Conservation (phyloP, 108 stramenopile species). For the Fistulifera pelliculosa region DNA sequence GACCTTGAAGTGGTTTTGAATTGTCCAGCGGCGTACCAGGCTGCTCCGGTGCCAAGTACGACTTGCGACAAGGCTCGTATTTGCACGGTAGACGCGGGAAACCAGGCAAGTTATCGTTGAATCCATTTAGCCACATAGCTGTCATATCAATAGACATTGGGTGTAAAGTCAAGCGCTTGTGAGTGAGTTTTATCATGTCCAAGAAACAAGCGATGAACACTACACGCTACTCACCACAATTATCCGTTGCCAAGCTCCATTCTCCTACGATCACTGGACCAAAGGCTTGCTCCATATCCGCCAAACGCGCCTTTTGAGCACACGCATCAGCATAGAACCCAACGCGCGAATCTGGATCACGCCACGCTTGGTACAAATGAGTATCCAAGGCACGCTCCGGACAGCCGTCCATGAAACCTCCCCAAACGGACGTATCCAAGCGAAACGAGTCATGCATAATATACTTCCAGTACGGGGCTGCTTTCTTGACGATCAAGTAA, state of each 20-base stretch:
- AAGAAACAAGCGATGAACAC: background rate
- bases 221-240: constrained; percentile 26
- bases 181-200: background rate
- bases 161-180: background rate
- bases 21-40: constrained; percentile 84
- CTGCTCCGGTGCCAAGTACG: constrained; percentile 82
- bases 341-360: constrained; percentile 63
- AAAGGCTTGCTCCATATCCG: constrained; percentile 70
- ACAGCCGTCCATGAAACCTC: constrained; percentile 81
- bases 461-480: constrained; percentile 89
- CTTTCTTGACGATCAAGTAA: constrained; percentile 77
- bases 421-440: constrained; percentile 81
- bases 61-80: constrained; percentile 66
- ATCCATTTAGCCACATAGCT: constrained; percentile 93
- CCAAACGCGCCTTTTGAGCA: constrained; percentile 55
- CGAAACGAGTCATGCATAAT: constrained; percentile 93
- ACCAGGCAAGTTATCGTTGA: constrained; percentile 83
- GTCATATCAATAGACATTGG: too few species aligned
- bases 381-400: constrained; percentile 31
- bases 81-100: constrained; percentile 78
- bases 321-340: constrained; percentile 78
- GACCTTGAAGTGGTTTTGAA: constrained; percentile 63
- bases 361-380: constrained; percentile 93
- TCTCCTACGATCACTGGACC: constrained; percentile 88
- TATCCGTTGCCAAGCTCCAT: constrained; percentile 91